These are phyloP conservation scores for Verticillium alfalfae DNA, from an alignment of 2,329 filamentous ascomycete species.

Conservation along the genomic window DNA sequence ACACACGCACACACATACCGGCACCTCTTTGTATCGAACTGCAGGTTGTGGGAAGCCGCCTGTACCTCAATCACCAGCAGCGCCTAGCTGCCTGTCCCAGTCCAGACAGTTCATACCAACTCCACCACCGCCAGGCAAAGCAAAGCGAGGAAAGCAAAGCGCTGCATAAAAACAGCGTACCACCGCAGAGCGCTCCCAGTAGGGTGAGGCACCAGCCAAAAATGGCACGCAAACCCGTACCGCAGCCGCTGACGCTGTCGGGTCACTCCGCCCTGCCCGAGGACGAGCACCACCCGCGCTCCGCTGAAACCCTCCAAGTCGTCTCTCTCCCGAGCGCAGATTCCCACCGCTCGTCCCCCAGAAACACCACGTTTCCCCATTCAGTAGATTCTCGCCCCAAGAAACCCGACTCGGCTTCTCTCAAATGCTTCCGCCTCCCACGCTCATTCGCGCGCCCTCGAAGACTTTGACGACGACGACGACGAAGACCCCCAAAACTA, in stretches of 20 bases:
- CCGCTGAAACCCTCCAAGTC: slow-evolving; percentile 22
- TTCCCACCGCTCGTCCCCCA: slow-evolving; percentile 33
- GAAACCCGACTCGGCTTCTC: slow-evolving; percentile 13
- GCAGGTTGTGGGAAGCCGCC: background rate
- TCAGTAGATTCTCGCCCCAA: slow-evolving; percentile 34
- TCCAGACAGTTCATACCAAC: background rate
- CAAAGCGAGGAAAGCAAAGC: background rate
- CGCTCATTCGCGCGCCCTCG: slow-evolving; percentile 7
- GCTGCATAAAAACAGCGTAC: no score
- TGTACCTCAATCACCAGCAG: background rate
- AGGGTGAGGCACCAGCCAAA: background rate
- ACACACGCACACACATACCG: background rate
- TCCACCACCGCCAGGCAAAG: background rate
- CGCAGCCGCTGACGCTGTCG: slow-evolving; percentile 51
- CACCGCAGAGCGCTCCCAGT: background rate
- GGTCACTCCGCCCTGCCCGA: slow-evolving; percentile 27
- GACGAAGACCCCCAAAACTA: slow-evolving; percentile 16
- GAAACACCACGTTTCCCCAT: slow-evolving; percentile 36
- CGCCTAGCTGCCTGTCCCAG: background rate
- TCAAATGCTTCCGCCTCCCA: slow-evolving; percentile 3
- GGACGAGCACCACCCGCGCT: slow-evolving; percentile 18
- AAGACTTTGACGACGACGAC: slow-evolving; percentile 12
- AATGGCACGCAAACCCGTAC: slow-evolving; percentile 55
- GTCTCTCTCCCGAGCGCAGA: slow-evolving; percentile 27
- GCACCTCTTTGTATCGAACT: background rate